Base-by-base conservation (phyloP, 2,329 filamentous ascomycete species). In the Talaromyces sp. region DNA sequence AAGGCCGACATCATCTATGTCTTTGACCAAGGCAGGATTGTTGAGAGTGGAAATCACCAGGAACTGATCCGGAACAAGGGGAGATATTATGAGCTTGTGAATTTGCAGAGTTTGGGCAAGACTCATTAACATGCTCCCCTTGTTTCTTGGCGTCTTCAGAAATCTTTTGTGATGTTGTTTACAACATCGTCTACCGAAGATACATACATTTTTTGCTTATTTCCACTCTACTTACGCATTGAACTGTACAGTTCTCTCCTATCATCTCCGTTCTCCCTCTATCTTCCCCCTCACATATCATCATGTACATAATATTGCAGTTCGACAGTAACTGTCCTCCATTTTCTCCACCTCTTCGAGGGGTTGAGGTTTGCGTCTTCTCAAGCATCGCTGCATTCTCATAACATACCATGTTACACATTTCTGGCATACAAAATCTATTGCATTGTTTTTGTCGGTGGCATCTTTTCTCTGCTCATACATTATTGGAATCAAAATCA, bases 1-100 rank as follows among this genome's bases (percentile, higher is more conserved):
- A 93, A 95, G 75, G 94, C 94, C 0, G 94, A 98, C 74, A 81
- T 94, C 58, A 98, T 98, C 71, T 97, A 96, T 69, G 94, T 98
- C n/a, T 95, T 98, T 75, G 93, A 97, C 76, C 88, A 91, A 71
- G 95, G 94, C 8, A 85, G 87, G 66, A 87, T 98, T 50, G 90
- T 96, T 1, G 94, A 98, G 81, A 85, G 86, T 70, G 94, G 94
- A 5, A 92, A 88, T 9, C 94, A 98, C 74, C 72, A 80, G 0
- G 90, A 92, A 73, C 75, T 94, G 71, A 88, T 91, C 84, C 84
- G 82, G 69, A 84, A 82, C 74, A 87, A 87, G 68, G 90, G 90
- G 3, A 83, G 90, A 57, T 95, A 95, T 73, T 88, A 86, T 10
- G 91, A 94, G 79, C 77, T 95, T 68, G 91, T 94, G 57, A 91